Base-by-base conservation (phyloP, 177 flowering plant species). In the Telopea speciosissima region DNA sequence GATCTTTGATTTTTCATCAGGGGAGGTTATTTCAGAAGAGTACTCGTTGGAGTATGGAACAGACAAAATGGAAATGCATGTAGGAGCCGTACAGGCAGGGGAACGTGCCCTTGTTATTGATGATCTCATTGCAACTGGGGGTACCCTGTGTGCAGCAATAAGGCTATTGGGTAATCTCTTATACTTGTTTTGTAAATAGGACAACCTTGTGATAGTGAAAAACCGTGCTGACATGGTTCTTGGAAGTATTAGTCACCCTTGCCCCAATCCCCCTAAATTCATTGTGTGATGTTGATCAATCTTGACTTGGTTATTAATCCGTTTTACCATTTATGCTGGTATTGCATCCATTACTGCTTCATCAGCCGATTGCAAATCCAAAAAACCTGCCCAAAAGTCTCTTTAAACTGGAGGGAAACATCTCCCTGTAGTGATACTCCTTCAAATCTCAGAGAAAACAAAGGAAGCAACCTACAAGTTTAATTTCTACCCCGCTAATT, bases 101-200 rank as follows among this genome's bases (percentile, higher is more conserved):
- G 99, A 95, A 56, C 93, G 91, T 67, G 97, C 90, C 49, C 70
- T 95, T 54, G 71, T 95, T 25, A 80, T 95, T 23, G 99, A 95
- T 79, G 99, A 95, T 78, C 90, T 95, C 67, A 85, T 95, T 82
- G 99, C 99, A 67, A 95, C 99, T 70, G 99, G 99, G 19, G 99
- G 99, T 8, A 92, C 97, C 77, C 78, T 95, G 68, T 72, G 80
- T 81, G 99, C 99, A 68, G 99, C 97, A 61, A 77, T 91, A 70
- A 85, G 75, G 69, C 84, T 95, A 71, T 88, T 95, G 23, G 99
- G 99, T 93, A 82, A 33, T 69, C 22, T 49, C 13, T 62, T 66
- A 24, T 8, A 45, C 19, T 25, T 1, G 14, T 65, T 44, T 44
- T 44, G 16, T 31, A 56, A 60, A 60, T 68, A 56, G 11, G 42